Percentiles rank a stretch among this genome's conserved stretches.
Conservation (phyloP, 352 stramenopile species). For the Globisporangium ultimum region DNA sequence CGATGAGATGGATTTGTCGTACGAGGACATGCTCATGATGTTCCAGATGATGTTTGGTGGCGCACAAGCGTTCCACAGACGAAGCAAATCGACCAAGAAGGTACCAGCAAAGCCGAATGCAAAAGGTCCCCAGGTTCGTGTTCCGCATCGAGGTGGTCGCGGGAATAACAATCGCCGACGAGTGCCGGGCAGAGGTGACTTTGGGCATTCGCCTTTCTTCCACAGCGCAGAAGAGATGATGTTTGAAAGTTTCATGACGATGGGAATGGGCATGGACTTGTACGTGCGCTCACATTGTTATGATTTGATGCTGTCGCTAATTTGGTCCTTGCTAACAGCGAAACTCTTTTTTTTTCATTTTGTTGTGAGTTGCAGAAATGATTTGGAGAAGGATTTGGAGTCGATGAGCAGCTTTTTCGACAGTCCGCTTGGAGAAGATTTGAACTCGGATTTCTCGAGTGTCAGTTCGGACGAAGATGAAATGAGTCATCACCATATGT, state of each 20-base stretch:
- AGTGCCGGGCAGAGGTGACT: not conserved
- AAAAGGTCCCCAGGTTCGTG: conserved; percentile 11
- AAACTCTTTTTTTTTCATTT: not conserved
- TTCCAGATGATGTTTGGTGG: conserved; percentile 69
- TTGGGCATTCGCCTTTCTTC: conserved; percentile 5
- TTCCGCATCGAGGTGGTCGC: conserved; percentile 7
- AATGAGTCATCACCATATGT: conserved; percentile 3
- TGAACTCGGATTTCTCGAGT: conserved; percentile 18
- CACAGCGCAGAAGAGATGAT: conserved; percentile 12
- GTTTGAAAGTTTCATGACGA: conserved; percentile 18
- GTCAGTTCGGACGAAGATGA: conserved; percentile 2
- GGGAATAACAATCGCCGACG: not conserved
- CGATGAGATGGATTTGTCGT: conserved; percentile 41
- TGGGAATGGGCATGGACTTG: conserved; percentile 20
- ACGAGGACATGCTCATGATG: conserved; percentile 77
- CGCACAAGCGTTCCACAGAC: conserved; percentile 6
- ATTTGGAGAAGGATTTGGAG: conserved; percentile 44
- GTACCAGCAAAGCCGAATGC: not conserved
- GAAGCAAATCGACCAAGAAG: conserved; percentile 4
- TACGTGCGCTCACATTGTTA: conserved; percentile 10
- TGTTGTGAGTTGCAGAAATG: conserved; percentile 11
- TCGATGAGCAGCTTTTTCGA: conserved; percentile 46
- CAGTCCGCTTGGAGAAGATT: conserved; percentile 9
- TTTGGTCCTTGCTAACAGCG: too few species aligned
- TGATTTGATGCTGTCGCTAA: not conserved